Evolutionary conservation across 768 basidiomycete species (phyloP).

Genomic region (Rhodotorula babjevae): DNA sequence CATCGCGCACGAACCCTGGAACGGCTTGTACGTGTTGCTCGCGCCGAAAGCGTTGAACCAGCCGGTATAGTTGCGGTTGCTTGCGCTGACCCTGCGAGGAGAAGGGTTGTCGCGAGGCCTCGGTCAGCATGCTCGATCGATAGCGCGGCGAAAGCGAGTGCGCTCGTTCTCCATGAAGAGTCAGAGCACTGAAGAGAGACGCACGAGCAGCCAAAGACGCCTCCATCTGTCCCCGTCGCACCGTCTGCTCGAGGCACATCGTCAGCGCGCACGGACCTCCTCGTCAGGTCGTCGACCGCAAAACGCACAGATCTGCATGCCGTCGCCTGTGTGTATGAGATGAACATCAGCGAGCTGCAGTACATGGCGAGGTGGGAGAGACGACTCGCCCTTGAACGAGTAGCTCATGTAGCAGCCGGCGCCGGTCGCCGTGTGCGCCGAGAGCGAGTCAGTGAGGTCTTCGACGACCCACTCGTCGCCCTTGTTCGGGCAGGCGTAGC

Average conservation of each 20-base stretch:
- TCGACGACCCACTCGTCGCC: conserved; percentile 11
- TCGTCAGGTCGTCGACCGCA: not conserved
- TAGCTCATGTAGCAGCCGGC: conserved; percentile 12
- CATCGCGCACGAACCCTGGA: conserved; percentile 6
- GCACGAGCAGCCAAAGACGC: conserved; percentile 27
- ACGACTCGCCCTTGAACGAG: conserved; percentile 10
- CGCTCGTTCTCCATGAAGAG: no score
- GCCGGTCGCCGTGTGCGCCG: conserved; percentile 12
- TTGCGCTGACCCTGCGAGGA: not conserved
- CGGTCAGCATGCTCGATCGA: no score
- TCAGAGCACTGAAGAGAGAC: not conserved
- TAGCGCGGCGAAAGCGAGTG: no score
- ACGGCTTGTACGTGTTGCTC: conserved; percentile 1
- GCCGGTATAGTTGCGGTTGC: not conserved
- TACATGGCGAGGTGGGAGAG: no score
- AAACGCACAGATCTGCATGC: conserved; percentile 7
- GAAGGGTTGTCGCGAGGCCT: no score
- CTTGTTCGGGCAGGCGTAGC: conserved; percentile 11
- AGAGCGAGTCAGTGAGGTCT: conserved; percentile 1
- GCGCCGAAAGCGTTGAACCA: conserved; percentile 9
- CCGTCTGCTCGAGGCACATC: conserved; percentile 1
- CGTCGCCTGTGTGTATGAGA: conserved; percentile 2
- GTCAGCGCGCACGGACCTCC: no score
- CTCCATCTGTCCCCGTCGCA: not conserved
- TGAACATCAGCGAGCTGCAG: not conserved